Evolutionary conservation across 768 basidiomycete genomes (phyloP).

Genomic region (Boletus huronensis): DNA sequence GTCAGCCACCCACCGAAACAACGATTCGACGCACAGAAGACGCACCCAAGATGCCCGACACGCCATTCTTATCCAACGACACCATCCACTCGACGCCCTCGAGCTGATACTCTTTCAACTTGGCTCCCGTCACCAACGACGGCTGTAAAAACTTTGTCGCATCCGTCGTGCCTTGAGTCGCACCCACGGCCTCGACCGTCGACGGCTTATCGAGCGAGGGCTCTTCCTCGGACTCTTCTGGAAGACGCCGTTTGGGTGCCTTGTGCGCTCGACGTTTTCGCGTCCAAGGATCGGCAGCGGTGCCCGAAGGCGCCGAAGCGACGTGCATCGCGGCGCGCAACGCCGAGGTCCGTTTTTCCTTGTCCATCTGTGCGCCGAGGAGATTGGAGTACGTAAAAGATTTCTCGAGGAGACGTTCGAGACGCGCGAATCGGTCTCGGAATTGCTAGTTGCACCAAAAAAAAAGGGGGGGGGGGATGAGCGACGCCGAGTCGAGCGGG

Average conservation of each 20-base stretch:
- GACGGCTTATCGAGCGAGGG: slow-evolving; percentile 13
- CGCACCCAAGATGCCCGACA: slow-evolving; percentile 74
- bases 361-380: slow-evolving; percentile 73
- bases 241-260: slow-evolving; percentile 10
- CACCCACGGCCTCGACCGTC: not conserved
- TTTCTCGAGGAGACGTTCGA: slow-evolving; percentile 69
- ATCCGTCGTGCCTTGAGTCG: not conserved
- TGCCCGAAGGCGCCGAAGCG: not conserved
- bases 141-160: slow-evolving; percentile 62
- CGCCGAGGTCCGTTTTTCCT: slow-evolving; percentile 37
- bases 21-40: slow-evolving; percentile 15
- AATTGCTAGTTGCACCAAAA: slow-evolving; percentile 39
- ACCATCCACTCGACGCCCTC: slow-evolving; percentile 97
- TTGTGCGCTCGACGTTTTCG: slow-evolving; percentile 15
- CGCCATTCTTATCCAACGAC: slow-evolving; percentile 78
- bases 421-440: slow-evolving; percentile 46
- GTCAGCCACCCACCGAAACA: slow-evolving; percentile 1
- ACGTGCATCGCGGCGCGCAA: slow-evolving; percentile 29
- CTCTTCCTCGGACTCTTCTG: slow-evolving; percentile 5
- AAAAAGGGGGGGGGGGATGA: not conserved
- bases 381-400: slow-evolving; percentile 73
- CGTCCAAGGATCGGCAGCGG: not conserved
- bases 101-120: slow-evolving; percentile 85
- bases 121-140: slow-evolving; percentile 76
- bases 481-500: not conserved